Conservation (phyloP, 805 yeast genomes). For the Candida stauntonica region DNA sequence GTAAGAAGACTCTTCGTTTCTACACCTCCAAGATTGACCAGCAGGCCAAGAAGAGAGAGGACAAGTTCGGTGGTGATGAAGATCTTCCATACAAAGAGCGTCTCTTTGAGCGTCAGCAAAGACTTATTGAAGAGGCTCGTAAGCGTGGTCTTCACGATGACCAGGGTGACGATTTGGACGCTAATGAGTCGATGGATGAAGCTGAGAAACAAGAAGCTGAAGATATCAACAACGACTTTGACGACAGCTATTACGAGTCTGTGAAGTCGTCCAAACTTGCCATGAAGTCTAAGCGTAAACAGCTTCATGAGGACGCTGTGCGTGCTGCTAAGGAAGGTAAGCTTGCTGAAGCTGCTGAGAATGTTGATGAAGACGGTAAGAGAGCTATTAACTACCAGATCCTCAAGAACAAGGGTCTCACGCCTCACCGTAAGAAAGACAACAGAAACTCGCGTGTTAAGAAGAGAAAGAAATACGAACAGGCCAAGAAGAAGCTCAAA, state of each 20-base stretch:
- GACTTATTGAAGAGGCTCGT: constrained; percentile 84
- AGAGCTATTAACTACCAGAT: constrained; percentile 95
- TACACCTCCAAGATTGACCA: constrained; percentile 96
- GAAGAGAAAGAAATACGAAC: constrained; percentile 95
- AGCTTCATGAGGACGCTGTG: constrained; percentile 66
- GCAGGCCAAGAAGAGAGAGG: constrained; percentile 57
- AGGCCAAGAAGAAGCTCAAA: constrained; percentile 89
- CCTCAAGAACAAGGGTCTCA: constrained; percentile 92
- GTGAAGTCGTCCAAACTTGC: constrained; percentile 44
- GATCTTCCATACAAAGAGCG: constrained; percentile 93
- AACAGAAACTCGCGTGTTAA: constrained; percentile 94
- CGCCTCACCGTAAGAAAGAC: constrained; percentile 89
- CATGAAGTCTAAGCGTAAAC: constrained; percentile 50
- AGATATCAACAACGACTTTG: constrained; percentile 41
- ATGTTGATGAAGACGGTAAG: constrained; percentile 73
- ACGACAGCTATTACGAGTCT: constrained; percentile 53
- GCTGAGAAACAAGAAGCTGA: constrained; percentile 43
- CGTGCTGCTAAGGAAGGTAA: constrained; percentile 83
- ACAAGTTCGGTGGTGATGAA: constrained; percentile 70
- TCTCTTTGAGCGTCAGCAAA: constrained; percentile 81
- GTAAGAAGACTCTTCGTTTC: constrained; percentile 82
- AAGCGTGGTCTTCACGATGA: constrained; percentile 64
- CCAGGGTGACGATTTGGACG: constrained; percentile 55
- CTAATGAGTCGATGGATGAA: constrained; percentile 39
- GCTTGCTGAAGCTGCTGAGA: constrained; percentile 63